Conservation (phyloP, 164 flowering plant species). For the grape (Vitis vinifera) region DNA sequence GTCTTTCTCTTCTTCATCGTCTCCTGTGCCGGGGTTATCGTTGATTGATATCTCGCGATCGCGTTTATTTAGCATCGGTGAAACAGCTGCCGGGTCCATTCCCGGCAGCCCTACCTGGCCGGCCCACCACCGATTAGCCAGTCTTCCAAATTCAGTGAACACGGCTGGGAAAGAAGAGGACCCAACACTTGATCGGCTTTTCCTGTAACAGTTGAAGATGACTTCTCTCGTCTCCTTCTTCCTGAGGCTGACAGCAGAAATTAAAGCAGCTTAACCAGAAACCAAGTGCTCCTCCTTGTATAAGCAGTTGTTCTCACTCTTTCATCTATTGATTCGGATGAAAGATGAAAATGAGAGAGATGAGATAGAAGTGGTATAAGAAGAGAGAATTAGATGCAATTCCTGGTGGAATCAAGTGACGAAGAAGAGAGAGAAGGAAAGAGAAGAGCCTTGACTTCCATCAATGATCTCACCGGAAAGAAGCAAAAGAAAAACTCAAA, state of each 20-base stretch:
- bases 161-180: not conserved
- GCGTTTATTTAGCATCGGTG: slow-evolving; percentile 27
- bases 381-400: slow-evolving; percentile 21
- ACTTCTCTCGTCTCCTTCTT: not conserved
- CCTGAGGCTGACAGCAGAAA: not conserved
- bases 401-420: slow-evolving; percentile 12
- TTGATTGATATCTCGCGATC: slow-evolving; percentile 29
- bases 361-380: not conserved
- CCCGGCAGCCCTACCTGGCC: slow-evolving; percentile 36
- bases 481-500: not conserved
- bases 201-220: not conserved
- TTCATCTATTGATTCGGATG: not conserved
- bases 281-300: not conserved
- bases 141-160: slow-evolving; percentile 7
- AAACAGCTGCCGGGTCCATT: slow-evolving; percentile 27
- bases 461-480: not conserved
- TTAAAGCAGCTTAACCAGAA: not conserved
- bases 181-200: not conserved
- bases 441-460: not conserved
- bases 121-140: slow-evolving; percentile 52
- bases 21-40: slow-evolving; percentile 21
- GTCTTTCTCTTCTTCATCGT: slow-evolving; percentile 45
- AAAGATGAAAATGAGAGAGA: no score
- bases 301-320: not conserved
- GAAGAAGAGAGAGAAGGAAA: not conserved